Evolutionary conservation across 306 rosid species (phyloP).

Genomic region (Lotus japonicus): DNA sequence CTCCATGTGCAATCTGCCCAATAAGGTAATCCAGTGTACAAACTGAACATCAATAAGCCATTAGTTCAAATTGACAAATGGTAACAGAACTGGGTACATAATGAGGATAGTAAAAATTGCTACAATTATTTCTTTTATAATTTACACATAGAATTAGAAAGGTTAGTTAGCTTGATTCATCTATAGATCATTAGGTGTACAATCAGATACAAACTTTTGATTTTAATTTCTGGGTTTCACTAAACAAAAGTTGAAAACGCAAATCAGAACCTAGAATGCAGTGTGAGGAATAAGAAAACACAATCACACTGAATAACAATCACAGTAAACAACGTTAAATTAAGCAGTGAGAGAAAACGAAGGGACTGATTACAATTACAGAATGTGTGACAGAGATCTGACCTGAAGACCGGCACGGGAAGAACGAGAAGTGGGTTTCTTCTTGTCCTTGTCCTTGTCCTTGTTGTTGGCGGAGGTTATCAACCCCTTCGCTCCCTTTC

Average conservation of each 20-base stretch:
- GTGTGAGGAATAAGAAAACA: not conserved
- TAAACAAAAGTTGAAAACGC: not conserved
- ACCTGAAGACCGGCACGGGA: conserved; percentile 77
- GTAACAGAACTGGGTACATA: not conserved
- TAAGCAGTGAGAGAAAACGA: too few relatives aligned
- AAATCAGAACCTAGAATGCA: not conserved
- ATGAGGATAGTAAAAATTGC: not conserved
- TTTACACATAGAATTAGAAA: not conserved
- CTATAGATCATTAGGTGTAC: not conserved
- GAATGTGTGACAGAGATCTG: too few relatives aligned
- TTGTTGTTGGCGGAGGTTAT: conserved; percentile 35
- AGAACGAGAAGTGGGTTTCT: conserved; percentile 69
- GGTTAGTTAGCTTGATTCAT: not conserved
- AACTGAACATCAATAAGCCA: not conserved
- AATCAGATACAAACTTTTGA: not conserved
- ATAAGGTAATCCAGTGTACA: not conserved
- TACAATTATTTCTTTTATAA: not conserved
- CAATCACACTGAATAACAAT: not conserved
- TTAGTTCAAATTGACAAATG: not conserved
- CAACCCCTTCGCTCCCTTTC: conserved; percentile 70
- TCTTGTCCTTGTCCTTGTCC: conserved; percentile 26
- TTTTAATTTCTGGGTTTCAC: not conserved
- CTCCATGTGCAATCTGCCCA: not conserved
- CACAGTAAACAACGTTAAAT: too few relatives aligned
- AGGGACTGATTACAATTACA: too few relatives aligned